These are phyloP conservation scores for Sclerotinia sclerotiorum DNA, from an alignment of 2,329 filamentous ascomycete species.

Conservation along the genomic window DNA sequence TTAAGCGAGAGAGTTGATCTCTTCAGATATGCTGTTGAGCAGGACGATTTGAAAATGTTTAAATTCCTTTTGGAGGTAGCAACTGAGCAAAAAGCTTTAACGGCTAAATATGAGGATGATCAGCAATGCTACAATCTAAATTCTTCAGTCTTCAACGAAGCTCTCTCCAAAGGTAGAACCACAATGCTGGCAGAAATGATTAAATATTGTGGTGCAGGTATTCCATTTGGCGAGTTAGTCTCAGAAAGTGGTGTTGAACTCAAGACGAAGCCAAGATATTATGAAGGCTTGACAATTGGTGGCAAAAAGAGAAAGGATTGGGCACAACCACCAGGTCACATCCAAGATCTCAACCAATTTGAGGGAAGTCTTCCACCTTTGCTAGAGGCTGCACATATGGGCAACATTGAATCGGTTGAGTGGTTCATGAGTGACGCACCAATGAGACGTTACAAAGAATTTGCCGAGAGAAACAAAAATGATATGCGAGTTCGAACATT, in stretches of 20 bases:
- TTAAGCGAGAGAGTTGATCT: background rate
- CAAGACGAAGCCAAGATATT: constrained; percentile 66
- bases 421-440: constrained; percentile 77
- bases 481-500: constrained; percentile 64
- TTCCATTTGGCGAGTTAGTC: constrained; percentile 67
- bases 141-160: constrained; percentile 45
- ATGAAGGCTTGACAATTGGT: constrained; percentile 74
- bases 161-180: constrained; percentile 51
- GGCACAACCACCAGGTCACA: constrained; percentile 64
- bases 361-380: constrained; percentile 57
- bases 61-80: constrained; percentile 36
- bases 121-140: constrained; percentile 37
- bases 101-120: constrained; percentile 33
- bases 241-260: constrained; percentile 64
- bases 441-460: constrained; percentile 65
- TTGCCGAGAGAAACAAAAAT: constrained; percentile 59
- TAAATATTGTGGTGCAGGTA: constrained; percentile 62
- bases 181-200: constrained; percentile 64
- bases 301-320: constrained; percentile 74
- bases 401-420: constrained; percentile 67
- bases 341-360: constrained; percentile 41
- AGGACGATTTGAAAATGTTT: constrained; percentile 34
- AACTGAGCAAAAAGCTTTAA: constrained; percentile 33
- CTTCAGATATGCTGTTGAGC: constrained; percentile 31
- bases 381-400: constrained; percentile 55